A percentile compares a stretch with the other conserved stretches of the same genome.
Conservation (phyloP, 208 protist species). For the Naegleria fowleri region DNA sequence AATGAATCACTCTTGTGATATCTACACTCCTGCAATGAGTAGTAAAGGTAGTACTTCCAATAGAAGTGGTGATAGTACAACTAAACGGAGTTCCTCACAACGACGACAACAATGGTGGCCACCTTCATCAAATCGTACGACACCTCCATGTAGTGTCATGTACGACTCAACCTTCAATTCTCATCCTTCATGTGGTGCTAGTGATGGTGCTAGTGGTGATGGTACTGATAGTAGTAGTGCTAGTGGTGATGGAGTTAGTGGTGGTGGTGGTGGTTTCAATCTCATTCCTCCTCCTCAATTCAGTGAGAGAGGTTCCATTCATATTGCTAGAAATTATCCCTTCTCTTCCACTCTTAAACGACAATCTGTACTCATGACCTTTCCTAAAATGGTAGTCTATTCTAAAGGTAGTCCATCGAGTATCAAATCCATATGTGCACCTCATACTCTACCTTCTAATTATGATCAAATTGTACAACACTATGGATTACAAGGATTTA, state of each 20-base stretch:
- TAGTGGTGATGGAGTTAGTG: background rate
- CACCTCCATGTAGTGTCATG: no score
- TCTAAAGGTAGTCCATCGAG: background rate
- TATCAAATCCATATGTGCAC: background rate
- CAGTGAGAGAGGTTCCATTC: background rate
- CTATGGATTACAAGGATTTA: constrained; percentile 14
- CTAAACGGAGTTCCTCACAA: no score
- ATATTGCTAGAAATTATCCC: background rate
- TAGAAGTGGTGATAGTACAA: no score
- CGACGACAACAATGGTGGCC: no score
- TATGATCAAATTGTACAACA: background rate
- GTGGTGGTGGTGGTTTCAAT: no score
- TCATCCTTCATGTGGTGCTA: background rate
- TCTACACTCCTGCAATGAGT: no score
- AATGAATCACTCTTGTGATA: no score
- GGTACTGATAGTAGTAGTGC: background rate
- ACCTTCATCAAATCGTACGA: no score
- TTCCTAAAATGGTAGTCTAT: background rate
- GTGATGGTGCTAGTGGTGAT: background rate
- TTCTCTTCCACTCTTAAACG: background rate
- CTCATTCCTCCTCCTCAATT: background rate
- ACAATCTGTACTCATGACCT: background rate
- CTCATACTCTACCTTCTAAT: background rate
- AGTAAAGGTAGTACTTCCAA: no score
- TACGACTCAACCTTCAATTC: no score